These are phyloP conservation scores for Cornus kousa DNA, from an alignment of 148 eudicot species.

Conservation along the genomic window DNA sequence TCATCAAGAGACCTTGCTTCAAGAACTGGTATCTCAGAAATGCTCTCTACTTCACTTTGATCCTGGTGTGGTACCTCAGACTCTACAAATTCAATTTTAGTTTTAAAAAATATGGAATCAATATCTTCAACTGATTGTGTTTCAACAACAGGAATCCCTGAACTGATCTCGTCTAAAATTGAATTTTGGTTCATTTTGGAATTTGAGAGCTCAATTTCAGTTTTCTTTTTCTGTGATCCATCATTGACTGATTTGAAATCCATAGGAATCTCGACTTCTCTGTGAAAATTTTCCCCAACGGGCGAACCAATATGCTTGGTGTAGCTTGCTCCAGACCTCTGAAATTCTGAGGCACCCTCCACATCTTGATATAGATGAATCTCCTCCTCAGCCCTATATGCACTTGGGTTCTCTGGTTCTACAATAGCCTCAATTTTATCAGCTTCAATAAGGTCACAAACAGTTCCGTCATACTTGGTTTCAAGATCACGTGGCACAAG, in stretches of 20 bases:
- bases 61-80: constrained; percentile 12
- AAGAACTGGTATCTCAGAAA: neutral
- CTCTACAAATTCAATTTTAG: constrained; percentile 13
- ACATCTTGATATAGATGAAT: neutral
- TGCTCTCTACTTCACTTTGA: constrained; percentile 7
- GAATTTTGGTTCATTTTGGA: neutral
- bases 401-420: neutral
- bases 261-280: neutral
- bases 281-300: neutral
- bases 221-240: neutral
- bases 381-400: neutral
- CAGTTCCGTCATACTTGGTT: neutral
- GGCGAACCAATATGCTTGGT: neutral
- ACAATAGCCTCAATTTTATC: neutral
- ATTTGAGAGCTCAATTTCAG: neutral
- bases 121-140: constrained; percentile 16
- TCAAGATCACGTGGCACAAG: neutral
- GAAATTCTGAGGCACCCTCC: neutral
- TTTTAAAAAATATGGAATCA: constrained; percentile 7
- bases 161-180: neutral
- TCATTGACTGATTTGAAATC: neutral
- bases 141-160: constrained; percentile 23
- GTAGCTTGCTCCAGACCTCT: neutral
- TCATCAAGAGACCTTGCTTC: constrained; percentile 31
- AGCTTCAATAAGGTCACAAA: neutral